Base-by-base conservation (phyloP, 2,329 filamentous ascomycete genomes). In the Colletotrichum sp. region DNA sequence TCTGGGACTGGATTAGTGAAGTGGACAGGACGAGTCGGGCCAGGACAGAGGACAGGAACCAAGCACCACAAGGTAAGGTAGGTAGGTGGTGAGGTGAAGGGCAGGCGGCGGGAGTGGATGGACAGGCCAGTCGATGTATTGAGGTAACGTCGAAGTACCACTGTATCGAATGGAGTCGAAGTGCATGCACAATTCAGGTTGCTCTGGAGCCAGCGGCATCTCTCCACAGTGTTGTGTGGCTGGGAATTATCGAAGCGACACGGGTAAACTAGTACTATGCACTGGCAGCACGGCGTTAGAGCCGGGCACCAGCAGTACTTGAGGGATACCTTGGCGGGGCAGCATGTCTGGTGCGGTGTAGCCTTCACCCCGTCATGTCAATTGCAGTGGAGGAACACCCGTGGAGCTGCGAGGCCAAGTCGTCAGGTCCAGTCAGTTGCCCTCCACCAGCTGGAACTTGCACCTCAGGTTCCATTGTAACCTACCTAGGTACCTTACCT, bases 381-480 rank as follows among this genome's bases (percentile, higher is more conserved):
- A 57, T 57, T 73, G 66, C 66, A 55, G 71, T 9, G 66, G 49
- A 59, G 52, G 18, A 34, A 55, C 12, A 65, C 44, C 44, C 44
- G 44, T 9, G 66, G 49, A 59, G 52, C 24, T 52, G 66, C 16
- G 49, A 60, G 26, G 66, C 60, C 67, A 59, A 57, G 39, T 49
- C 18, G 72, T 59, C 39, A 18, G 55, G 55, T 57, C 32, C 44
- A 52, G 44, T 52, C n/a, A 52, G 68, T 67, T 60, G 52, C 68
- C 71, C 71, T 75, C 72, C 70, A 68, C 69, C 63, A 63, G n/a
- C 62, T 75, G 72, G 69, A 75, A 72, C 69, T 64, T 52, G 57
- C 39, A 39, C 16, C 36, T 39, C 36, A 64, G 64, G 44, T 52
- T 52, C 44, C 44, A 52, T 52, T 4, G n/a, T 12, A 21, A 52